Evolutionary conservation across 768 basidiomycete genomes (phyloP), one percentile per base, ranked within the genome.

Genomic region (Clavulina sp.): DNA sequence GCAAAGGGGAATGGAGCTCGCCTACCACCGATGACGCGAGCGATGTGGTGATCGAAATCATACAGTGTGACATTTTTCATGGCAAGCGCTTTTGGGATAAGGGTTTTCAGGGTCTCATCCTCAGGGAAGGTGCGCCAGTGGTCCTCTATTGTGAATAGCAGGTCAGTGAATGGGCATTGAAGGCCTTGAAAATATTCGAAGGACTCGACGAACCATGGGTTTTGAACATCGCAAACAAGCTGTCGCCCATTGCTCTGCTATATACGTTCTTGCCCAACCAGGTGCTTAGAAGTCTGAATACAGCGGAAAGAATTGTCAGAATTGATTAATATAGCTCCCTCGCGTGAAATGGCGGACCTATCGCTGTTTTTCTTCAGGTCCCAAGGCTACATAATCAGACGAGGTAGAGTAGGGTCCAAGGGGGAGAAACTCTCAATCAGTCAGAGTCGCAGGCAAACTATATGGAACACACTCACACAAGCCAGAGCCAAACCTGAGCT

Each of bases 401-500:
- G n/a, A n/a, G n/a, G n/a, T n/a, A n/a, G n/a, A n/a, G n/a, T n/a
- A n/a, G 13, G 24, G 24, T 9, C 13, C 13, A 46, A 24, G 1
- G 13, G 24, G 9, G 26, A 46, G 40, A 9, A 40, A n/a, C n/a
- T n/a, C n/a, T n/a, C n/a, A n/a, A n/a, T n/a, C n/a, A n/a, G 48
- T 13, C 24, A 49, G 48, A 33, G 31, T 16, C 24, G 24, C 24
- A 16, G 43, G 43, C 7, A 13, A 13, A 7, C 4, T 13, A 46
- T 46, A 46, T 26, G 26, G 13, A 28, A 46, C 26, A 13, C 13
- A 70, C 81, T 64, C 66, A 89, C 81, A 65, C 85, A 85, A 62
- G 70, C 84, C 18, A 91, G 67, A 18, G 72, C 75, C 65, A 80
- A 80, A 28, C 75, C 83, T 3, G 80, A 76, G 50, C 65, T 65